Conservation (phyloP, 495 filamentous ascomycete species). For the Podospora fimiseda region DNA sequence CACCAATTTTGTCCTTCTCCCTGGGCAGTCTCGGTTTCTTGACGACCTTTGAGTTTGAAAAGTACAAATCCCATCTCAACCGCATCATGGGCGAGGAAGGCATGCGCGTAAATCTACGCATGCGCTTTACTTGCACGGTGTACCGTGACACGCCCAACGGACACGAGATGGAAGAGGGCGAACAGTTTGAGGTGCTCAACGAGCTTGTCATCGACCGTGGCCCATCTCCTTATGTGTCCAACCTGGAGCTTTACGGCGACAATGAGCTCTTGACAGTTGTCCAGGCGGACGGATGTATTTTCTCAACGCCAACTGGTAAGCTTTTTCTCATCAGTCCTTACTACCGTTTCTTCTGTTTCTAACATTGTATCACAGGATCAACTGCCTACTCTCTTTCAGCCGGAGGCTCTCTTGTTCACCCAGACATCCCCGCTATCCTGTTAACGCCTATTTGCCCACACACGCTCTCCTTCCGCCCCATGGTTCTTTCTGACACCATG, state of each 20-base stretch:
- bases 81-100: constrained; percentile 84
- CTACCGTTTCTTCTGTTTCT: constrained; percentile 7
- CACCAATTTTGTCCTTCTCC: constrained; percentile 82
- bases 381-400: constrained; percentile 96
- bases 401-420: constrained; percentile 90
- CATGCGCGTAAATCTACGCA: constrained; percentile 90
- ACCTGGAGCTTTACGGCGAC: constrained; percentile 89
- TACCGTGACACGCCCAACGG: constrained; percentile 54
- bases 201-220: constrained; percentile 97
- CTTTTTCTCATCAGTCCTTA: background rate
- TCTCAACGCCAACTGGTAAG: constrained; percentile 86
- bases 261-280: constrained; percentile 89
- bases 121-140: constrained; percentile 96
- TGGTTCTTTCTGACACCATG: constrained; percentile 96
- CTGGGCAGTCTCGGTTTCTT: constrained; percentile 87
- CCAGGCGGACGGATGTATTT: constrained; percentile 94
- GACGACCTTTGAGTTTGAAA: constrained; percentile 83
- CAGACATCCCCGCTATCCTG: constrained; percentile 94
- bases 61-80: constrained; percentile 74
- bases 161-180: constrained; percentile 59
- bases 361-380: constrained; percentile 51
- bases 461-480: constrained; percentile 91
- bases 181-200: constrained; percentile 93
- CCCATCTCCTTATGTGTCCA: constrained; percentile 93
- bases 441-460: constrained; percentile 97